Evolutionary conservation across 2,329 filamentous ascomycete species (phyloP), one percentile per base, ranked within the genome.

Genomic region (Ascomycota sp.): DNA sequence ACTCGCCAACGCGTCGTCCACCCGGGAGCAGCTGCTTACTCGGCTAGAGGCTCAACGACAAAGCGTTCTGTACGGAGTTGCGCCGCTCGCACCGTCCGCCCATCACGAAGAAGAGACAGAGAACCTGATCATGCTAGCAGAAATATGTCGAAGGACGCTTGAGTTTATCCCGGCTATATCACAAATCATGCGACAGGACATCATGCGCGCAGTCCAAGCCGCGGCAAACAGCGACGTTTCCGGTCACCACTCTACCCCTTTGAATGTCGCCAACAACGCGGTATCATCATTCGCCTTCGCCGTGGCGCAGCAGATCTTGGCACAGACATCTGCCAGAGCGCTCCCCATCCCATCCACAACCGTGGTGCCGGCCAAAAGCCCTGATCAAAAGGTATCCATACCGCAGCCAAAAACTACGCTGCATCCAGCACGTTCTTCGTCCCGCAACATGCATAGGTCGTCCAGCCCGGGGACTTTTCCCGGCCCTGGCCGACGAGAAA

Each of bases 101-200:
- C 62, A 62, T 21, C 58, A 59, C 29, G 57, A 60, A 0, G 67
- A 72, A 30, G 75, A 78, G 39, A 50, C 64, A 1, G 82, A 92
- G 50, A 77, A 92, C 44, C 55, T 93, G 21, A 58, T 68, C 8
- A 70, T 83, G 39, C 64, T 93, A n/a, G 77, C 81, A 1, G 83
- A 95, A 47, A 71, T 93, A 25, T 92, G 83, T 48, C 72, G 73
- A 39, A 68, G 84, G 37, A 75, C 82, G 2, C 64, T 89, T 8
- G 75, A 80, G 39, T 95, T 93, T 44, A 76, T 95, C 28, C 76
- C 80, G 1, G 69, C 76, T 29, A 74, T 81, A 28, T 78, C 81
- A 3, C 71, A 79, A 35, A 71, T 83, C 16, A 72, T 95, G 57
- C 70, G 83, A 34, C 66, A 71, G 35, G 89, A 95, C 47, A 59